Percentiles rank a stretch among this genome's conserved stretches.
Evolutionary conservation across 345 rosid species (phyloP).

Genomic region (Odontarrhena argentea): DNA sequence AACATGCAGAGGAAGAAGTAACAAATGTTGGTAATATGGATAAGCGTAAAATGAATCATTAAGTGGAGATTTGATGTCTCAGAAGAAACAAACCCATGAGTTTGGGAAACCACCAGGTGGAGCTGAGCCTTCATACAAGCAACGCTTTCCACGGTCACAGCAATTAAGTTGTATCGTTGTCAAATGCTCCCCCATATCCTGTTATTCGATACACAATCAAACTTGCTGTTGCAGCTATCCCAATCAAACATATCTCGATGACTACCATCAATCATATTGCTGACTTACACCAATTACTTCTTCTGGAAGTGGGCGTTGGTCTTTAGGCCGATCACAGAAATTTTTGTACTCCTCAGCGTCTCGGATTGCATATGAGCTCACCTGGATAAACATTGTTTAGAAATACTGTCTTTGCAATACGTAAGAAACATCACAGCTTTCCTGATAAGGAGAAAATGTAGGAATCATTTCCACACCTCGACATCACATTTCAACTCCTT

Average conservation of each 20-base stretch:
- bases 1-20: constrained; percentile 1
- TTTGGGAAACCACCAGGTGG: constrained; percentile 84
- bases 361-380: constrained; percentile 74
- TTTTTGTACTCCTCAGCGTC: constrained; percentile 89
- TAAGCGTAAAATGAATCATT: background rate
- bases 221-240: background rate
- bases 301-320: constrained; percentile 82
- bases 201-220: constrained; percentile 25
- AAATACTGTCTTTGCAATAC: background rate
- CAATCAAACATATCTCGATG: background rate
- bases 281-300: constrained; percentile 86
- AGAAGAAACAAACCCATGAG: constrained; percentile 63
- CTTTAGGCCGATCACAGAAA: constrained; percentile 79
- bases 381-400: constrained; percentile 37
- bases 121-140: constrained; percentile 82
- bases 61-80: constrained; percentile 8
- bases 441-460: background rate
- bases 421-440: background rate
- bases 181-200: constrained; percentile 86
- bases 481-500: constrained; percentile 92
- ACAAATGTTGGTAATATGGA: background rate
- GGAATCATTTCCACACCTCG: constrained; percentile 55
- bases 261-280: background rate
- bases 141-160: constrained; percentile 79
- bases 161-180: constrained; percentile 73